Evolutionary conservation across 129 eudicot genomes (phyloP).

Genomic region (Lactuca sativa): DNA sequence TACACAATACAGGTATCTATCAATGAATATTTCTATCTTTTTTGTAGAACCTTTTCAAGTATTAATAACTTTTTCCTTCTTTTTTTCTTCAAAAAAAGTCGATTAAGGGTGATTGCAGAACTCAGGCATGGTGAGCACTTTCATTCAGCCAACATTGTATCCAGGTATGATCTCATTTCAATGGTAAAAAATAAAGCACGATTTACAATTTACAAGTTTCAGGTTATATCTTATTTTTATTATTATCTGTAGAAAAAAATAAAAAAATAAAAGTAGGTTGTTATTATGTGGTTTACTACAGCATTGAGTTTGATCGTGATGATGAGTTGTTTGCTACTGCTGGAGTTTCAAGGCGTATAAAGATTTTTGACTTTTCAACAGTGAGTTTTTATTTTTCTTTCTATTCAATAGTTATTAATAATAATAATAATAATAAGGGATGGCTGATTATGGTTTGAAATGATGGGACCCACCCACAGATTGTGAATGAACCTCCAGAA

Average conservation of each 20-base stretch:
- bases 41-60: not conserved
- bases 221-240: no score
- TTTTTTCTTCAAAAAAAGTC: slow-evolving; percentile 37
- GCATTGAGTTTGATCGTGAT: slow-evolving; percentile 77
- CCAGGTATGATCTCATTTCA: slow-evolving; percentile 47
- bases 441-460: not conserved
- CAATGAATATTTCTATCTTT: slow-evolving; percentile 9
- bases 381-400: slow-evolving; percentile 30
- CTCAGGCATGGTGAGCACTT: slow-evolving; percentile 64
- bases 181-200: not conserved
- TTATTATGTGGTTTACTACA: slow-evolving; percentile 29
- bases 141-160: slow-evolving; percentile 67
- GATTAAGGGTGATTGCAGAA: slow-evolving; percentile 72
- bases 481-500: slow-evolving; percentile 73
- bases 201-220: no score
- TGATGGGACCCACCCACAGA: slow-evolving; percentile 37
- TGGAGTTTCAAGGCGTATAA: slow-evolving; percentile 72
- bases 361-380: slow-evolving; percentile 63
- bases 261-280: no score
- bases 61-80: not conserved
- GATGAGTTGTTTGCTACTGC: slow-evolving; percentile 82
- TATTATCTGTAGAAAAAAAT: no score
- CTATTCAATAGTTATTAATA: no score
- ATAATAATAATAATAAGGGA: no score
- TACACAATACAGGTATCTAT: slow-evolving; percentile 51